Percentiles rank a stretch among this genome's conserved stretches.
Evolutionary conservation across 768 basidiomycete genomes (phyloP).

Genomic region (Hericium rajendrae): DNA sequence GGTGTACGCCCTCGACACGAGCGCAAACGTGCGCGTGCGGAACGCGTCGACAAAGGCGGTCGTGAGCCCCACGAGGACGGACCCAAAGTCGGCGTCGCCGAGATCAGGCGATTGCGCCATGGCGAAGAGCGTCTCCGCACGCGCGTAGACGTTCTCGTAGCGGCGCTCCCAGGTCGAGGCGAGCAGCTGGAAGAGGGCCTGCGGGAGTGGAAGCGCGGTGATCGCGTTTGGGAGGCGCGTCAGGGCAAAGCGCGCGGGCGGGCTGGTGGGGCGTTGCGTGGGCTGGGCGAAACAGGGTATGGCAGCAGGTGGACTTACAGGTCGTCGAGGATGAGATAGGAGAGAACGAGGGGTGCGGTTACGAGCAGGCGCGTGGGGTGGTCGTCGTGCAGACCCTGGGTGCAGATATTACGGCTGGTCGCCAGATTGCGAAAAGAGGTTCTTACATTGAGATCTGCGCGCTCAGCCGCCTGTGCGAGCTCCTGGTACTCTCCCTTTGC

Average conservation of each 20-base stretch:
- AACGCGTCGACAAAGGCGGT: conserved; percentile 49
- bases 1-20: conserved; percentile 57
- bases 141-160: conserved; percentile 45
- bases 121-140: conserved; percentile 32
- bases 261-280: conserved; percentile 18
- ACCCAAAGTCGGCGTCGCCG: conserved; percentile 34
- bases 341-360: conserved; percentile 50
- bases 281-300: too few species aligned
- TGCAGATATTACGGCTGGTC: background rate
- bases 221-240: conserved; percentile 44
- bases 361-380: conserved; percentile 32
- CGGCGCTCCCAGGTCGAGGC: conserved; percentile 44
- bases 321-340: conserved; percentile 55
- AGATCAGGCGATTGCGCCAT: conserved; percentile 36
- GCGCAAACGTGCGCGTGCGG: conserved; percentile 41
- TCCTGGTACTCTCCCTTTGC: conserved; percentile 31
- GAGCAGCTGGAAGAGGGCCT: conserved; percentile 36
- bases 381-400: conserved; percentile 17
- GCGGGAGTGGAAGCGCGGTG: conserved; percentile 32
- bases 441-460: conserved; percentile 41
- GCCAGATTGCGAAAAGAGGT: background rate
- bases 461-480: conserved; percentile 40
- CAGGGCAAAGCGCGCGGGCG: conserved; percentile 50
- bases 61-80: conserved; percentile 35
- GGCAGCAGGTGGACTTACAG: conserved; percentile 31